These are phyloP conservation scores for Ogataea pini DNA, from an alignment of 805 yeast species.

Conservation along the genomic window DNA sequence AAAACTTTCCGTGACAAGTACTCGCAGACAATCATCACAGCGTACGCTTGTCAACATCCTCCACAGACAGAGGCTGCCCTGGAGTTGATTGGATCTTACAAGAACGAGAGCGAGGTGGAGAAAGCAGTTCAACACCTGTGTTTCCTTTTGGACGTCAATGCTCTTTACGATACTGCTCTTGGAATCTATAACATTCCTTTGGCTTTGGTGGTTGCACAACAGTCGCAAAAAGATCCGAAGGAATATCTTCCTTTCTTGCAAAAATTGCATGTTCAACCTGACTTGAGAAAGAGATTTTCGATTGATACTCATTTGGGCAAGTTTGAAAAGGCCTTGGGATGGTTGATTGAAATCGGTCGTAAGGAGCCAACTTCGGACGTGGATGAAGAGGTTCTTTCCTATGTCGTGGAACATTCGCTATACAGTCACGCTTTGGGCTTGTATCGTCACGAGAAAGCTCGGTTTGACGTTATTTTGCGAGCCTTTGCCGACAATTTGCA, in stretches of 20 bases:
- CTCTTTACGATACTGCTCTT: conserved; percentile 75
- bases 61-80: conserved; percentile 81
- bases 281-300: conserved; percentile 65
- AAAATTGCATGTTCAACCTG: conserved; percentile 65
- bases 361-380: conserved; percentile 34
- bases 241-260: conserved; percentile 94
- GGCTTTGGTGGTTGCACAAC: conserved; percentile 86
- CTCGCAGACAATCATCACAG: conserved; percentile 80
- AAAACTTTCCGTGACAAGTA: conserved; percentile 57
- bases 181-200: conserved; percentile 80
- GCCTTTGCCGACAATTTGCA: conserved; percentile 65
- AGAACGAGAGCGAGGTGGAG: conserved; percentile 49
- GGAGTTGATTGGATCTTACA: conserved; percentile 54
- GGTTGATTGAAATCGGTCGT: conserved; percentile 53
- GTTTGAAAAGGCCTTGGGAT: conserved; percentile 64
- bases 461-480: conserved; percentile 54
- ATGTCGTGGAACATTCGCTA: conserved; percentile 66
- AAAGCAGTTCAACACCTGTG: conserved; percentile 79
- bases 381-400: conserved; percentile 63
- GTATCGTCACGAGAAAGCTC: conserved; percentile 55
- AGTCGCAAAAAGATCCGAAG: conserved; percentile 96
- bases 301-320: conserved; percentile 79
- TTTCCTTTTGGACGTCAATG: conserved; percentile 86
- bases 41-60: conserved; percentile 89
- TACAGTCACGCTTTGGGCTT: conserved; percentile 68